These are phyloP conservation scores for Vanrija sp. DNA, from an alignment of 1,284 basidiomycete species.

Conservation along the genomic window DNA sequence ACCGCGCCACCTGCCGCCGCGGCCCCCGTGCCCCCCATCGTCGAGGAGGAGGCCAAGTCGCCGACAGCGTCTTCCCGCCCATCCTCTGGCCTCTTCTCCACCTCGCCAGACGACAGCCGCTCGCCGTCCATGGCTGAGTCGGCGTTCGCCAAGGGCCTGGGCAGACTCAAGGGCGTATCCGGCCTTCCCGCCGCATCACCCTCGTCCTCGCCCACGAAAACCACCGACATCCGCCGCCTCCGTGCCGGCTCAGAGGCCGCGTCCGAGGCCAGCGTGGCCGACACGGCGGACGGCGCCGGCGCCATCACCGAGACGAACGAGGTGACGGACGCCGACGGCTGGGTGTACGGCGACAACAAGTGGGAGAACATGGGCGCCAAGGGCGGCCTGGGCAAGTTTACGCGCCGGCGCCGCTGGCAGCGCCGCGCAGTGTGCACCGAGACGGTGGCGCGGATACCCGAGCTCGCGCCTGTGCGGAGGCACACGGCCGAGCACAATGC, in stretches of 20 bases:
- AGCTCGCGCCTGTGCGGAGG: conserved; percentile 11
- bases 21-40: not conserved
- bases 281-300: not conserved
- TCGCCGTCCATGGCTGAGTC: conserved; percentile 47
- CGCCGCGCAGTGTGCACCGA: conserved; percentile 73
- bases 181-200: conserved; percentile 21
- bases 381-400: conserved; percentile 87
- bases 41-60: conserved; percentile 1
- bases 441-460: conserved; percentile 55
- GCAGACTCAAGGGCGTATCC: conserved; percentile 35
- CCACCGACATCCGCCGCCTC: conserved; percentile 4
- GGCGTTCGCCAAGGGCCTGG: conserved; percentile 49
- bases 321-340: conserved; percentile 78
- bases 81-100: conserved; percentile 16
- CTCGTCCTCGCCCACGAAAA: conserved; percentile 20
- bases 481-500: not conserved
- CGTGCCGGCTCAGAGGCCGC: conserved; percentile 13
- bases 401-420: conserved; percentile 76
- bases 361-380: conserved; percentile 77
- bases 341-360: conserved; percentile 94
- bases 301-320: conserved; percentile 31
- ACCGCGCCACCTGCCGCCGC: not conserved
- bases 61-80: conserved; percentile 8
- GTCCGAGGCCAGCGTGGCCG: conserved; percentile 24
- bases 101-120: conserved; percentile 13